phyloP scores from a whole-genome alignment of 1,284 basidiomycete genomes.

The Gymnopus androsaceus region DNA sequence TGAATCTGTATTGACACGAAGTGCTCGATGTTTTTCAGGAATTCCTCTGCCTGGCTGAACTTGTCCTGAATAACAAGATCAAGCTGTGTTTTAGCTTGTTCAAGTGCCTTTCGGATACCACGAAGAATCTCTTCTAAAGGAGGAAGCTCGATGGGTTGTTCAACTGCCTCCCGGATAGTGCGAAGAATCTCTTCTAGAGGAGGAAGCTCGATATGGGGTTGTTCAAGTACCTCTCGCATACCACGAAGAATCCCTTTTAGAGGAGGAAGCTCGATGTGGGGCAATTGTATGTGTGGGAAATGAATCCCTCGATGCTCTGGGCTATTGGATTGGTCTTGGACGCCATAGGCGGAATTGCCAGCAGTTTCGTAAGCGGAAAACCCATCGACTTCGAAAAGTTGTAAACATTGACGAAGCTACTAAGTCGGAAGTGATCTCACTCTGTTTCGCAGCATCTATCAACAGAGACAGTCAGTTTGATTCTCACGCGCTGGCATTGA shows the following conservation, averaged over 20 bases:
- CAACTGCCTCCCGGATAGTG: neutral
- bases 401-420: neutral
- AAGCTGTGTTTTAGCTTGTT: neutral
- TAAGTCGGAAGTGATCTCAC: neutral
- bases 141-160: neutral
- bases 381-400: too few relatives aligned
- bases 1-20: neutral
- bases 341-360: too few relatives aligned
- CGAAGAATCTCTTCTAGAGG: neutral
- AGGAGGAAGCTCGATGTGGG: neutral
- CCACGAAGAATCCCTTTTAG: neutral
- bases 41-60: neutral
- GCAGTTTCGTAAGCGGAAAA: too few relatives aligned
- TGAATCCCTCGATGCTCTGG: too few relatives aligned
- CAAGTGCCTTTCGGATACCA: neutral
- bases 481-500: too few relatives aligned
- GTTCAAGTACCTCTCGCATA: neutral
- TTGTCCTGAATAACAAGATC: neutral
- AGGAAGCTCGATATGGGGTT: neutral
- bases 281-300: too few relatives aligned
- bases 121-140: neutral
- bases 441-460: too few relatives aligned
- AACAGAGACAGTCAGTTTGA: too few relatives aligned
- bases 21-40: neutral
- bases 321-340: too few relatives aligned